Evolutionary conservation across 2,329 filamentous ascomycete genomes (phyloP).

Genomic region (Arthroderma sp.): DNA sequence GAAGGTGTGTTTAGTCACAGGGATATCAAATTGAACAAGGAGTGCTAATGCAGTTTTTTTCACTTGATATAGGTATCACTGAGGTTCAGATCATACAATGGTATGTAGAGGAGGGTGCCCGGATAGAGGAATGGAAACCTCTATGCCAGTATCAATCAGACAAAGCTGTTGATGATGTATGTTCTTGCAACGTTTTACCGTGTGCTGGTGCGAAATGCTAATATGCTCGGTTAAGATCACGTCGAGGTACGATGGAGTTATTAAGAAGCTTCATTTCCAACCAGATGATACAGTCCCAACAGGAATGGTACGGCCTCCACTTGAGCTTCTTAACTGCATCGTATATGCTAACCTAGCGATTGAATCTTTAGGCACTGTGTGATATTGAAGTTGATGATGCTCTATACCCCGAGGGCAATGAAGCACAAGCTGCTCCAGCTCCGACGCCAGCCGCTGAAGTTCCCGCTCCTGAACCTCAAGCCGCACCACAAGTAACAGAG

Average conservation of each 20-base stretch:
- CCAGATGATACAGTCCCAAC: slow-evolving; percentile 93
- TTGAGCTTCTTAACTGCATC: neutral
- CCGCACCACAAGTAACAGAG: slow-evolving; percentile 1
- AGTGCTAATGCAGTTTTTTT: slow-evolving; percentile 9
- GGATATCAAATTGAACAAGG: neutral
- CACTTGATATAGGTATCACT: slow-evolving; percentile 57
- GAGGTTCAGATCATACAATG: slow-evolving; percentile 99
- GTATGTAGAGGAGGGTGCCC: slow-evolving; percentile 93
- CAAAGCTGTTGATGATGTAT: slow-evolving; percentile 59
- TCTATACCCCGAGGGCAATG: slow-evolving; percentile 47
- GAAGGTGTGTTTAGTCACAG: slow-evolving; percentile 21
- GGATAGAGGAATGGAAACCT: slow-evolving; percentile 94
- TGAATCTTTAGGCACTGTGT: slow-evolving; percentile 53
- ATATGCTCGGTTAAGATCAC: slow-evolving; percentile 63
- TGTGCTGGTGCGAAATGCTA: neutral
- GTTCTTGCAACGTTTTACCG: slow-evolving; percentile 4
- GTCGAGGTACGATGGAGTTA: slow-evolving; percentile 84
- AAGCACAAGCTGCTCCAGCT: slow-evolving; percentile 9
- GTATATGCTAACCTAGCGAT: no score
- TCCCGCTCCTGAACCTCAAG: slow-evolving; percentile 11
- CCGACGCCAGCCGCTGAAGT: slow-evolving; percentile 12
- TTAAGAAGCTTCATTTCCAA: slow-evolving; percentile 93
- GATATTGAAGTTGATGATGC: slow-evolving; percentile 87
- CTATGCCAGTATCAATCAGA: slow-evolving; percentile 97
- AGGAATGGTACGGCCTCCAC: slow-evolving; percentile 43